These are phyloP conservation scores for Epichloe brachyelytri DNA, from an alignment of 2,329 filamentous ascomycete species.

Conservation along the genomic window DNA sequence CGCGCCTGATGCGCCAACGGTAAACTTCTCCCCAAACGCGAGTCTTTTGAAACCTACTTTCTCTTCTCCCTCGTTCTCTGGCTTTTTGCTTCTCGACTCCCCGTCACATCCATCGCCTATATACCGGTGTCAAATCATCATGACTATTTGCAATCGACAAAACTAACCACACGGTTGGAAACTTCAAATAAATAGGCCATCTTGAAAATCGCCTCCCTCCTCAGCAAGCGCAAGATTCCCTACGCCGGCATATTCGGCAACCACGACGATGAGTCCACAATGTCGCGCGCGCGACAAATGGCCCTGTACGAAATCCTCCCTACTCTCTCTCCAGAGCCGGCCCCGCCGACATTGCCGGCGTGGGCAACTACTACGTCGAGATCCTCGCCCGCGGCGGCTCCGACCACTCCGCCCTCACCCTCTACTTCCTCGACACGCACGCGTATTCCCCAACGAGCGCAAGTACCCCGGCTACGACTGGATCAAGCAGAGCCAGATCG, in stretches of 20 bases:
- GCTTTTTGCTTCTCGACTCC: background rate
- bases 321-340: constrained; percentile 81
- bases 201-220: constrained; percentile 79
- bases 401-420: constrained; percentile 77
- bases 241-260: constrained; percentile 95
- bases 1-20: constrained; percentile 78
- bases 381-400: constrained; percentile 67
- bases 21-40: constrained; percentile 20
- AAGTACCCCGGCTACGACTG: constrained; percentile 92
- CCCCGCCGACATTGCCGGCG: constrained; percentile 70
- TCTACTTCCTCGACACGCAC: constrained; percentile 94
- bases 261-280: constrained; percentile 83
- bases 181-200: constrained; percentile 45
- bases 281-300: constrained; percentile 72
- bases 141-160: constrained; percentile 8
- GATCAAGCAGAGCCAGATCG: constrained; percentile 87
- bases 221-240: constrained; percentile 78
- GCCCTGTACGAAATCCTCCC: constrained; percentile 67
- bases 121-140: constrained; percentile 3
- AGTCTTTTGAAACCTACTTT: background rate
- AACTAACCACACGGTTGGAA: background rate
- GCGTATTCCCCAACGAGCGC: constrained; percentile 82
- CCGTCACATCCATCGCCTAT: no score
- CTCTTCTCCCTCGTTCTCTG: background rate
- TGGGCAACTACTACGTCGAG: constrained; percentile 92